Evolutionary conservation across 2,329 filamentous ascomycete species (phyloP), one percentile per base, ranked within the genome.

Genomic region (Intubia oerlemansii): DNA sequence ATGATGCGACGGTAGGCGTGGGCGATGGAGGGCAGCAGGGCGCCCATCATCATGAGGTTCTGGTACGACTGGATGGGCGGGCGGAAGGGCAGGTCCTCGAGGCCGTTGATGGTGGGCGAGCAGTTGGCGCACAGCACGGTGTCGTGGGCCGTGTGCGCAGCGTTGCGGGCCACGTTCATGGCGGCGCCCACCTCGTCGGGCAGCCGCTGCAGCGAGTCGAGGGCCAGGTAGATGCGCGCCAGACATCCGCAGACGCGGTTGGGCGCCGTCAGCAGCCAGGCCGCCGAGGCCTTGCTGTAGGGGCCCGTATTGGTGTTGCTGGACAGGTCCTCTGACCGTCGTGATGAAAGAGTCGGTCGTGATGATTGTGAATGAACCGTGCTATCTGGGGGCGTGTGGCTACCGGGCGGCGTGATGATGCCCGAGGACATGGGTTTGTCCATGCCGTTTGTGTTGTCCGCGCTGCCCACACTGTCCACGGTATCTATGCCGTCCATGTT

Each of bases 1-100:
- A 72, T 48, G 26, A 73, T 61, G 17, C 45, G 48, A 31, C 53
- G 53, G 48, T 72, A 72, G 7, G 62, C 59, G 41, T 66, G 59
- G 30, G 59, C 63, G 25, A 65, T 55, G 7, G 62, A 60, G 2
- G 65, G 64, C 4, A 72, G 48, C 17, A 72, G 52, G 2, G 64
- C 57, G 6, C 56, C 62, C 4, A 72, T 48, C 29, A 66, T 51
- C 63, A 70, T 69, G 28, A 60, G 51, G 40, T 56, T 68, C 41
- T 71, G 66, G 35, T 66, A 62, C 17, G 52, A 39, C 29, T 62
- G 56, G 28, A 67, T 53, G 14, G 55, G 50, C 2, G 52, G 48
- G 1, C 47, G 42, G 17, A 44, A 36, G 8, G 8, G 19, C 19
- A 21, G n/a, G 16, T 38, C 37, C 1, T 45, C 38, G 5, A 56